phyloP scores from a whole-genome alignment of 169 alveolate species.

The Cryptosporidium xiaoi region DNA sequence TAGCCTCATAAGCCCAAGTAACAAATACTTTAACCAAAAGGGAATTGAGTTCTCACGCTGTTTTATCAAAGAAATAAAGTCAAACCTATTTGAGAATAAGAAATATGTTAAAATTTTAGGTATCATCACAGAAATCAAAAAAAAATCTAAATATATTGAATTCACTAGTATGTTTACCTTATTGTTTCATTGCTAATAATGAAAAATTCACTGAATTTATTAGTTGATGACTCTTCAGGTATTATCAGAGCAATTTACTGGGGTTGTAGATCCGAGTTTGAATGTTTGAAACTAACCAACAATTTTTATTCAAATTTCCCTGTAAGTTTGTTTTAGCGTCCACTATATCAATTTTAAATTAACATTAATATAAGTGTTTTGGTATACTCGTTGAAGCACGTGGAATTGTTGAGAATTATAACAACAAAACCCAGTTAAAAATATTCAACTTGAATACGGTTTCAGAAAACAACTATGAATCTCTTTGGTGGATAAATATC shows the following conservation, averaged over 20 bases:
- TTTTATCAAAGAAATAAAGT: slow-evolving; percentile 13
- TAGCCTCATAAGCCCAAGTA: neutral
- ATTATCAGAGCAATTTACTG: slow-evolving; percentile 45
- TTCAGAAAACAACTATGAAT: slow-evolving; percentile 18
- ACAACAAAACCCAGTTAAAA: slow-evolving; percentile 46
- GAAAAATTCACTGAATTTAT: neutral
- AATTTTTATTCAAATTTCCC: slow-evolving; percentile 20
- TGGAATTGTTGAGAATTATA: slow-evolving; percentile 45
- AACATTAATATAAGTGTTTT: neutral
- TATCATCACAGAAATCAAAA: slow-evolving; percentile 16
- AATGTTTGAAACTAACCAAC: slow-evolving; percentile 15
- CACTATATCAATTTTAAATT: neutral
- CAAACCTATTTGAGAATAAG: neutral
- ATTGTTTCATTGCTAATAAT: neutral
- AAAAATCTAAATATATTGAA: slow-evolving; percentile 42
- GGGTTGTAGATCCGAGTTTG: slow-evolving; percentile 18
- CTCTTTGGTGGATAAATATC: slow-evolving; percentile 59
- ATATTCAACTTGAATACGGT: slow-evolving; percentile 10
- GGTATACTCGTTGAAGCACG: slow-evolving; percentile 57
- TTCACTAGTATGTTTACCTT: slow-evolving; percentile 45
- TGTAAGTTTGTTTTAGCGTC: slow-evolving; percentile 15
- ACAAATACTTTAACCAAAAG: neutral
- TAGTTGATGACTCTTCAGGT: slow-evolving; percentile 70
- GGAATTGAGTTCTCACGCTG: slow-evolving; percentile 17
- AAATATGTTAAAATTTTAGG: slow-evolving; percentile 45